Conservation (phyloP, 2,329 filamentous ascomycete genomes). For the Hypomyces rosellus region DNA sequence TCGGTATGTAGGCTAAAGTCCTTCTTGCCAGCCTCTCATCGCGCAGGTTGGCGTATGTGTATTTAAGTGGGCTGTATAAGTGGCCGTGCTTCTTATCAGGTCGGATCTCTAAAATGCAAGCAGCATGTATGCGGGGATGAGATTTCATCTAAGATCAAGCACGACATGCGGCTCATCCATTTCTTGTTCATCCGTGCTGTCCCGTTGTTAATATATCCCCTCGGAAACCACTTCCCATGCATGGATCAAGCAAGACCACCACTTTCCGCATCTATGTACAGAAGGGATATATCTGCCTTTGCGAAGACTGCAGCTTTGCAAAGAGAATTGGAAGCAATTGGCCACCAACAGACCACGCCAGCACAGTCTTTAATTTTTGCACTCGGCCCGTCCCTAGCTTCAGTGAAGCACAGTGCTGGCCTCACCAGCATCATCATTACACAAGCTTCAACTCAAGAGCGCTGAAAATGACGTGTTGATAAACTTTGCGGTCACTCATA, state of each 20-base stretch:
- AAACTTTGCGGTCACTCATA: no score
- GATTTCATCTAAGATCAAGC: background rate
- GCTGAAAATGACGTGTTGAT: background rate
- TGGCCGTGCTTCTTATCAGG: conserved; percentile 4
- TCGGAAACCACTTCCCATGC: no score
- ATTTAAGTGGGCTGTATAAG: no score
- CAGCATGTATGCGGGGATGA: conserved; percentile 1
- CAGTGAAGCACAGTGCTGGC: background rate
- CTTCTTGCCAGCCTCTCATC: no score
- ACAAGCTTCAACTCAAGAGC: background rate
- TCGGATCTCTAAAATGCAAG: conserved; percentile 5
- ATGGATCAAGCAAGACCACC: no score
- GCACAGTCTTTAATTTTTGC: background rate
- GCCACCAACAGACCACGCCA: background rate
- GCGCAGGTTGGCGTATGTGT: no score
- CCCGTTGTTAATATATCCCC: no score
- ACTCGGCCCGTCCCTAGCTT: conserved; percentile 12
- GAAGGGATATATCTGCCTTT: no score
- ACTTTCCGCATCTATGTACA: no score
- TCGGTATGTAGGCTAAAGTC: no score
- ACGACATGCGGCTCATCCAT: background rate
- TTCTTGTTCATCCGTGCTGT: background rate
- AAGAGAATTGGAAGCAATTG: no score
- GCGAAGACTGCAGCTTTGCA: no score
- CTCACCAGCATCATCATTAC: background rate